These are phyloP conservation scores for Sporobolomyces pararoseus DNA, from an alignment of 768 basidiomycete genomes.

Conservation along the genomic window DNA sequence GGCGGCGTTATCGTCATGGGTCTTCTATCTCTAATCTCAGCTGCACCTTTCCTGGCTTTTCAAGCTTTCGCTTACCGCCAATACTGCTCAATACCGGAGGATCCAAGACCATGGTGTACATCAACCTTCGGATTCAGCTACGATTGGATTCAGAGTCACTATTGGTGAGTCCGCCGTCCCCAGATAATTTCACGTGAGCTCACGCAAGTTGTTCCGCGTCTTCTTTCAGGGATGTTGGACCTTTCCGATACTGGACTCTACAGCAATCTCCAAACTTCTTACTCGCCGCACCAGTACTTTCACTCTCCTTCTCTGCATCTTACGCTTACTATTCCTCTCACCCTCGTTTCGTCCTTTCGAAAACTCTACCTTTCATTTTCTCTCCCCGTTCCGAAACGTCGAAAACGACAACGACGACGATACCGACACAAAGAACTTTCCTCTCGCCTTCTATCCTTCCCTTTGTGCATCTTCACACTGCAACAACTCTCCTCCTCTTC, in stretches of 20 bases:
- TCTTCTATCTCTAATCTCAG: constrained; percentile 54
- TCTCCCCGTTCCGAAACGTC: not conserved
- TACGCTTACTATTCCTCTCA: constrained; percentile 38
- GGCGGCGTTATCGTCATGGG: constrained; percentile 11
- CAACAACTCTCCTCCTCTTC: constrained; percentile 62
- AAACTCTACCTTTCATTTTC: constrained; percentile 26
- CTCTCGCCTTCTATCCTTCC: constrained; percentile 61
- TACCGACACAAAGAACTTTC: constrained; percentile 47
- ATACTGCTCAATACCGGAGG: constrained; percentile 57
- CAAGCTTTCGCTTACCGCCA: constrained; percentile 63
- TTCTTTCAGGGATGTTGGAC: constrained; percentile 61
- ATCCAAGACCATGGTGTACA: constrained; percentile 62
- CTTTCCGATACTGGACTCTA: constrained; percentile 78
- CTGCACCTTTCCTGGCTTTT: constrained; percentile 67
- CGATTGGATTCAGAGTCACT: constrained; percentile 69
- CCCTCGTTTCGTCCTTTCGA: constrained; percentile 51
- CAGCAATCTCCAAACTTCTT: constrained; percentile 84
- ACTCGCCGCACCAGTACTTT: constrained; percentile 68
- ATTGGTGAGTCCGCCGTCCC: constrained; percentile 57
- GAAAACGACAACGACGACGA: not conserved
- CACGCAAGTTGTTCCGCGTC: too few relatives aligned
- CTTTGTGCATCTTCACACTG: constrained; percentile 63
- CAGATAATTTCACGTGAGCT: too few relatives aligned
- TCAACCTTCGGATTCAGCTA: constrained; percentile 67
- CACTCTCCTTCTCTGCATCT: constrained; percentile 53